Evolutionary conservation across 345 rosid species (phyloP), one percentile per base, ranked within the genome.

Genomic region (Pugionium dolabratum): DNA sequence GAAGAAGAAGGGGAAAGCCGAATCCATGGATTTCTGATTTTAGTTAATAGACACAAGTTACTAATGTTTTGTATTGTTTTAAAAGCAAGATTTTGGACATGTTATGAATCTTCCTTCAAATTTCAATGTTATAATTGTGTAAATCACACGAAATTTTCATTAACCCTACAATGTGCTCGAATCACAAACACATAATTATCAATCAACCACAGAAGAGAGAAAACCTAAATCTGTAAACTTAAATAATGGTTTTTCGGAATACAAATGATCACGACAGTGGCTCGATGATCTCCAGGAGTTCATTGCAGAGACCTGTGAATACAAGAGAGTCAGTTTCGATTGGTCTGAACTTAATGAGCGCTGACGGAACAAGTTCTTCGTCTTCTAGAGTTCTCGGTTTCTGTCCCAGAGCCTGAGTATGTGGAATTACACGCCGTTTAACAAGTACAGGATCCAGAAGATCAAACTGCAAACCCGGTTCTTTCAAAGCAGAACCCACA

Each of bases 291-390:
- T 79, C 75, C 3, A 83, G 74, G 33, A 93, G 94, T 53, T 88
- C 89, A 71, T 86, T 85, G 45, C 76, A 52, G 54, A 90, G 90
- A 9, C 98, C 95, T 10, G 90, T 86, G 81, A 81, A 93, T 37
- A 88, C 85, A 1, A 75, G 60, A 0, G 84, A 75, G 63, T 86
- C 85, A 0, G 96, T 82, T 79, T 90, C 96, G 0, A 80, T 33
- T 0, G 94, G 90, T 69, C 77, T 88, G 76, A 90, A 90, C 79
- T 85, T 88, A 71, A 93, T 69, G 11, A 93, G 94, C 5, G 96
- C 86, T 0, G 97, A 85, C 7, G 99, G 97, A 62, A 94, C 97
- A 79, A 94, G 79, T 42, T 80, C 95, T 53, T 90, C 95, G 1
- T 85, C 95, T 4, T 84, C 95, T 4, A 94, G 70, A 0, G 92